Base-by-base conservation (phyloP, 805 yeast species). In the Candida pseudoglaebosa region DNA sequence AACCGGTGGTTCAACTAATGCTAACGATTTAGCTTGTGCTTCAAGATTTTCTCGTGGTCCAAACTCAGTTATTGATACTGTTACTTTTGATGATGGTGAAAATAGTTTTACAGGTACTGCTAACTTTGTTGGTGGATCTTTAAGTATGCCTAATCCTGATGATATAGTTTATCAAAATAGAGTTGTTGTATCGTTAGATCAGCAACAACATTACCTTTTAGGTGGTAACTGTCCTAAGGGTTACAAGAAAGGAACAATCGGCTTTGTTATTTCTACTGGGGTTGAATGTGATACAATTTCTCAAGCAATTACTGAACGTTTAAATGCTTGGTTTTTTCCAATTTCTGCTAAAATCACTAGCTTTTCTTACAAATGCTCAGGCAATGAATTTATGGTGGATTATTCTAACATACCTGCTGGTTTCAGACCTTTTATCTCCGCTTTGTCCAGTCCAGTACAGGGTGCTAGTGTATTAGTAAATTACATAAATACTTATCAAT, bases 331-430 rank as follows among this genome's bases (percentile, higher is more conserved):
- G 55, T 44, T 39, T 24, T 36, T 15, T 12, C 53, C 59, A n/a
- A 22, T 37, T 15, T 24, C 37, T 6, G 37, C 33, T 7, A n/a
- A n/a, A 35, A 29, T 18, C 37, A 30, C 24, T 12, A 28, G 15
- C 35, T 15, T 45, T 24, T 8, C 18, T 9, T 30, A 32, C 17
- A 41, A 49, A 3, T 58, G 62, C 45, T 24, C 42, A 1, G 16
- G 37, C 5, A 31, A 35, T 4, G 39, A 35, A 10, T 37, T 34
- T 16, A 40, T 38, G 2, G 43, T 44, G 4, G 39, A 24, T 12
- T 57, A 52, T 38, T 17, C 22, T 1, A 49, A 48, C 31, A 32
- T 59, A 15, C 61, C 61, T 6, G 58, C 60, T 2, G 64, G 62
- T 2, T 54, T 41, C 42, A 41, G 60, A 9, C 32, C 29, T 20